A percentile compares a stretch with the other conserved stretches of the same genome.
These are phyloP conservation scores for Rhododendron griersonianum DNA, from an alignment of 148 eudicot species.

Conservation along the genomic window DNA sequence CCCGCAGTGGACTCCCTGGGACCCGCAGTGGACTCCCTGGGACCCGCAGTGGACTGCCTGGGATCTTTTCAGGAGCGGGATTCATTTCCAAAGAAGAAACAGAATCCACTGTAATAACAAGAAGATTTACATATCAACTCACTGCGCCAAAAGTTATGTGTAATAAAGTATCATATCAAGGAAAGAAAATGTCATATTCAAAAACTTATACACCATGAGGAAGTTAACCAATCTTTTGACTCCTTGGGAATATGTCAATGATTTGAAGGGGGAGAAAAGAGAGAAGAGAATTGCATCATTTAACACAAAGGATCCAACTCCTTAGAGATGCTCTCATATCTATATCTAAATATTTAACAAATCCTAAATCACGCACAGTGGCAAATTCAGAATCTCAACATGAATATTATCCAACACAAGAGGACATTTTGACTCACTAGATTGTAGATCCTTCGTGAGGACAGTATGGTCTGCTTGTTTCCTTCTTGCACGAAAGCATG, in stretches of 20 bases:
- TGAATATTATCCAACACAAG: background rate
- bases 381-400: background rate
- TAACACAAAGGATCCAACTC: background rate
- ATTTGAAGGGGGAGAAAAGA: background rate
- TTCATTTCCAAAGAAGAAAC: conserved; percentile 59
- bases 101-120: conserved; percentile 59
- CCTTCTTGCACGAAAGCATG: conserved; percentile 62
- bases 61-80: conserved; percentile 43
- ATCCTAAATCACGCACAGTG: background rate
- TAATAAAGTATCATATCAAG: background rate
- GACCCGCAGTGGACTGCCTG: conserved; percentile 67
- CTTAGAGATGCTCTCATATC: background rate
- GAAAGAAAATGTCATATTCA: background rate
- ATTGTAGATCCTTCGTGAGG: conserved; percentile 45
- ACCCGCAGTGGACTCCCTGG: conserved; percentile 58
- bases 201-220: background rate
- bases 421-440: conserved; percentile 50
- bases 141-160: background rate
- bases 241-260: background rate
- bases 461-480: conserved; percentile 38
- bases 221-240: background rate
- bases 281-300: background rate
- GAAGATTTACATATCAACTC: background rate
- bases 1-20: conserved; percentile 67
- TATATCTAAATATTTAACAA: background rate